Percentiles rank a stretch among this genome's conserved stretches.
phyloP scores from a whole-genome alignment of 2,329 filamentous ascomycete genomes.

The Aspergillus arachidicola region DNA sequence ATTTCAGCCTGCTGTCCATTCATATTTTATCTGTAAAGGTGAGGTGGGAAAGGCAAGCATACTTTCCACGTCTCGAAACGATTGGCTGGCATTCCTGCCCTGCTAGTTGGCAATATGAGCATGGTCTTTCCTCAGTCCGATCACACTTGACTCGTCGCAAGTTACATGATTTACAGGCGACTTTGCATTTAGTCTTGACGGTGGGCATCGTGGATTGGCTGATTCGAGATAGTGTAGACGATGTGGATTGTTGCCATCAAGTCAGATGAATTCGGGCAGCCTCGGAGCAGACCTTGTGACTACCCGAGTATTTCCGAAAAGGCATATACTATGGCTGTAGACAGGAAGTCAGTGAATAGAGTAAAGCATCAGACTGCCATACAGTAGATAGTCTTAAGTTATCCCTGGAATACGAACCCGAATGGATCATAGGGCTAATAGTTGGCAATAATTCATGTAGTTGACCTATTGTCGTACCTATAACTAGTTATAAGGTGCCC shows the following conservation, averaged over 20 bases:
- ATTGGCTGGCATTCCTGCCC: constrained; percentile 14
- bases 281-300: neutral
- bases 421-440: neutral
- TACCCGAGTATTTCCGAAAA: neutral
- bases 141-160: constrained; percentile 13
- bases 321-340: neutral
- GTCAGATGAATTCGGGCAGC: neutral
- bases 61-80: constrained; percentile 16
- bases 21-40: neutral
- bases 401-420: neutral
- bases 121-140: constrained; percentile 9
- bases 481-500: too few relatives aligned
- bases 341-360: neutral
- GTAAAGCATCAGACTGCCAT: neutral
- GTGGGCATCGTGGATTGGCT: neutral
- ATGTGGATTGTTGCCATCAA: neutral
- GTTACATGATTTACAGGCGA: constrained; percentile 13
- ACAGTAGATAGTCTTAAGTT: neutral
- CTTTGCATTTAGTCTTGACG: neutral
- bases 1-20: neutral
- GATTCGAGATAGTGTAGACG: neutral
- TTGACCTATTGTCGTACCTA: too few relatives aligned
- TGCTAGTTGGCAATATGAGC: constrained; percentile 5
- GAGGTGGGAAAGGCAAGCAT: neutral
- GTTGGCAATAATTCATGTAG: neutral